Base-by-base conservation (phyloP, 2,329 filamentous ascomycete species). In the Colletotrichum incanum region DNA sequence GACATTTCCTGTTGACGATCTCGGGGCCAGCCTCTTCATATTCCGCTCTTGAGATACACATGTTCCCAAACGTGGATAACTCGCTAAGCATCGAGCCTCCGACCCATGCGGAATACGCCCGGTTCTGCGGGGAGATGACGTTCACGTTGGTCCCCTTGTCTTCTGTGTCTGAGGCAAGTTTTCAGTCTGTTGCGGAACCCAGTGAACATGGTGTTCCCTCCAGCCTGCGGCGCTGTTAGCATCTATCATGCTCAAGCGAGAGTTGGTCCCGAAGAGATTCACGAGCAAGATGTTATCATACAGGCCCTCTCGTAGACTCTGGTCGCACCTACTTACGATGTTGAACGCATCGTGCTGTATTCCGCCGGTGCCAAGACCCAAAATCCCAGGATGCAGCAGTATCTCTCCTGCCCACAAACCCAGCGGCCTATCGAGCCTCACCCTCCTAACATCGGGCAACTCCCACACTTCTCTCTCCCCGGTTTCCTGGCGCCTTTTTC, bases 71-170 rank as follows among this genome's bases (percentile, higher is more conserved):
- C 20, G 62, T 52, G 45, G 54, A 54, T 34, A 66, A 37, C 31
- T 67, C 31, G 20, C 47, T 70, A 28, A 70, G 16, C 7, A 70
- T n/a, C 8, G 67, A 67, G 9, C 45, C 67, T n/a, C 55, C 62
- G 18, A 23, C 28, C 47, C 62, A 66, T 16, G 62, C 62, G 5
- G 55, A 71, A 18, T 55, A 56, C 2, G 45, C 52, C 37, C 39
- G 61, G 41, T 55, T 56, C 5, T 39, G 63, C 54, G 47, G 47
- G 31, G 39, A 39, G 37, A 54, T 34, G 28, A 55, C 14, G 31
- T 61, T 67, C n/a, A 60, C 31, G 16, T 43, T 23, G 1, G 50
- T 37, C 1, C 4, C 37, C 37, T 34, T 23, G 11, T 18, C 8
- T 3, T 28, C 37, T 1, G 8, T 11, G 8, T 14, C 20, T 23